Conservation (phyloP, 1,284 basidiomycete genomes). For the Ceratobasidium sp. region DNA sequence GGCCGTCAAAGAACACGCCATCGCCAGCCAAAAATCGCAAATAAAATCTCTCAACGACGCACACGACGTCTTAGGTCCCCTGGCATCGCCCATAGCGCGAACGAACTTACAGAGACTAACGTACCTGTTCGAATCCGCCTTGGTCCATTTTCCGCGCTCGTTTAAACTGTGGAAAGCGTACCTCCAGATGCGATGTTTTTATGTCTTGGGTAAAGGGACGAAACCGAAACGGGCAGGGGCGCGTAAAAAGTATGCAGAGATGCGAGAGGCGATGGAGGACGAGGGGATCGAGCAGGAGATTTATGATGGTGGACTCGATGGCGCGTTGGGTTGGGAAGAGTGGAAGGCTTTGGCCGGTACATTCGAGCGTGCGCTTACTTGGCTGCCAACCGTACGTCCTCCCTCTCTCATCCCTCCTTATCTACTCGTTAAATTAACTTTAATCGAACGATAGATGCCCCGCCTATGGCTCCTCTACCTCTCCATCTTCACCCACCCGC, state of each 20-base stretch:
- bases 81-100: constrained; percentile 79
- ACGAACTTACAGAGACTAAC: constrained; percentile 85
- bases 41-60: constrained; percentile 1
- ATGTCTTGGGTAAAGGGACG: constrained; percentile 82
- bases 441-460: constrained; percentile 73
- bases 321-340: constrained; percentile 91
- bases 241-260: constrained; percentile 88
- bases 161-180: constrained; percentile 98
- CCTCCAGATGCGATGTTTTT: constrained; percentile 84
- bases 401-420: background rate
- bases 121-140: constrained; percentile 92
- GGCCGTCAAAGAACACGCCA: constrained; percentile 76
- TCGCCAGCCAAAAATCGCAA: constrained; percentile 65
- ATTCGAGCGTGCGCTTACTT: constrained; percentile 94
- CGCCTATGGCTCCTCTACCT: constrained; percentile 95
- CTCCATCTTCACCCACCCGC: constrained; percentile 89
- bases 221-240: constrained; percentile 83
- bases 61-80: constrained; percentile 72
- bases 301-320: constrained; percentile 89
- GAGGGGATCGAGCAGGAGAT: constrained; percentile 80
- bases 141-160: constrained; percentile 87
- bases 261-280: constrained; percentile 88
- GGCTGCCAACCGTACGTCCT: constrained; percentile 84
- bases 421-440: background rate
- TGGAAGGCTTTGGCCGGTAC: constrained; percentile 91